A percentile compares a stretch with the other conserved stretches of the same genome.
These are phyloP conservation scores for Thielaviopsis ethacetica DNA, from an alignment of 2,329 filamentous ascomycete genomes.

Conservation along the genomic window DNA sequence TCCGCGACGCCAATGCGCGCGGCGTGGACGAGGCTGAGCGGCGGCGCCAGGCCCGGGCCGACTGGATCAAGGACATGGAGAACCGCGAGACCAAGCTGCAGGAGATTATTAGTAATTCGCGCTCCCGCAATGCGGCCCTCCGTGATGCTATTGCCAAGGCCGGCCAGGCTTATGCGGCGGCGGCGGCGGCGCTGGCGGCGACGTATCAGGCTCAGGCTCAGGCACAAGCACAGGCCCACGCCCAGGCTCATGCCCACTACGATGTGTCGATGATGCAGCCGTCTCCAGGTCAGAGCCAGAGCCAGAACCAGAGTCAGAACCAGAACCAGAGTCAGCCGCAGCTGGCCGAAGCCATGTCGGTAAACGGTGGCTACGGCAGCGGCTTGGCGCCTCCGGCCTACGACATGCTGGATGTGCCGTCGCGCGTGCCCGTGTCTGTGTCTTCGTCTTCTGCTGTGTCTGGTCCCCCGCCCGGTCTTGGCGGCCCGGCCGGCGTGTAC, in stretches of 20 bases:
- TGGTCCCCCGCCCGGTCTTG: background rate
- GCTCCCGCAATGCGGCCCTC: conserved; percentile 22
- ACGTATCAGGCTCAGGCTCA: background rate
- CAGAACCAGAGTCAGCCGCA: too few species aligned
- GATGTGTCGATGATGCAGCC: background rate
- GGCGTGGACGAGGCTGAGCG: conserved; percentile 48
- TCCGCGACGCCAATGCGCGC: conserved; percentile 50
- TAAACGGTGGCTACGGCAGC: conserved; percentile 6
- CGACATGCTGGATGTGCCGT: background rate
- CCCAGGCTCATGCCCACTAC: background rate
- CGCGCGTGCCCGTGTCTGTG: background rate
- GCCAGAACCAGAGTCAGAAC: conserved; percentile 1
- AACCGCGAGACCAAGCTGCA: conserved; percentile 28
- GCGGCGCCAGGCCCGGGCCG: conserved; percentile 32
- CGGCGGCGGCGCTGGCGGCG: conserved; percentile 1
- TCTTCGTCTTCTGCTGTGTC: conserved; percentile 1
- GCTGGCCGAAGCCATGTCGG: conserved; percentile 2
- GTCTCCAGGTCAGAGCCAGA: background rate
- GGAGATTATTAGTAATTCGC: conserved; percentile 23
- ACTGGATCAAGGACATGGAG: conserved; percentile 29
- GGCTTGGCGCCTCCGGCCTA: background rate
- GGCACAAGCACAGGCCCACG: background rate
- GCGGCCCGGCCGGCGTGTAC: background rate
- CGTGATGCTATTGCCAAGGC: conserved; percentile 24
- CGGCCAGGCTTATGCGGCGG: conserved; percentile 19